Percentiles rank a stretch among this genome's conserved stretches.
phyloP scores from a whole-genome alignment of 805 yeast species.

The Yamadazyma paraphyllophila region DNA sequence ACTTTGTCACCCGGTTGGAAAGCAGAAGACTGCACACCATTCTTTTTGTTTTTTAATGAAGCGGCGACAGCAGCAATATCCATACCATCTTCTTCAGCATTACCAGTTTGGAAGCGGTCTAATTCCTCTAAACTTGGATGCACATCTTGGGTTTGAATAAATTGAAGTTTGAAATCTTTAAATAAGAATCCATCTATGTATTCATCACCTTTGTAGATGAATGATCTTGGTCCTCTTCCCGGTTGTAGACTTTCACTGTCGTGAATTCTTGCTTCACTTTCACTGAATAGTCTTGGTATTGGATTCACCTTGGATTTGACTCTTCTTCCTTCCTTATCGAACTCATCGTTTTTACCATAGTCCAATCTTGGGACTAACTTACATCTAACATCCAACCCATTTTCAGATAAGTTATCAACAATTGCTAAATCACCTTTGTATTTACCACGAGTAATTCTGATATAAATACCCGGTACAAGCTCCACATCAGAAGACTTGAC shows the following conservation, averaged over 20 bases:
- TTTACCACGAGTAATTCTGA: conserved; percentile 85
- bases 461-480: conserved; percentile 88
- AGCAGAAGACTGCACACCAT: conserved; percentile 24
- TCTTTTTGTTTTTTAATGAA: conserved; percentile 59
- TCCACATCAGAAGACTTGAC: conserved; percentile 85
- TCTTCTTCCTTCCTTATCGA: conserved; percentile 46
- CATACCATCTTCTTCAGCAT: conserved; percentile 75
- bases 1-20: conserved; percentile 95
- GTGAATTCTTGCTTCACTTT: conserved; percentile 81
- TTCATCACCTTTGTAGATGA: conserved; percentile 80
- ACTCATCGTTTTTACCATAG: conserved; percentile 66
- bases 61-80: conserved; percentile 86
- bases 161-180: conserved; percentile 83
- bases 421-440: conserved; percentile 91
- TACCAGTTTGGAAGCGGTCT: conserved; percentile 72
- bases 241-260: conserved; percentile 73
- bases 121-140: conserved; percentile 87
- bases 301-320: conserved; percentile 68
- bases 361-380: conserved; percentile 91
- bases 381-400: conserved; percentile 92
- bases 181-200: conserved; percentile 83
- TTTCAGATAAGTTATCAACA: conserved; percentile 89
- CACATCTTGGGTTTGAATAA: conserved; percentile 75
- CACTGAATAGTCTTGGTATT: conserved; percentile 81
- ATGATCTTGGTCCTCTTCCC: conserved; percentile 59